Percentiles rank a stretch among this genome's conserved stretches.
Evolutionary conservation across 257 asterid species (phyloP).

Genomic region (Salvia splendens): DNA sequence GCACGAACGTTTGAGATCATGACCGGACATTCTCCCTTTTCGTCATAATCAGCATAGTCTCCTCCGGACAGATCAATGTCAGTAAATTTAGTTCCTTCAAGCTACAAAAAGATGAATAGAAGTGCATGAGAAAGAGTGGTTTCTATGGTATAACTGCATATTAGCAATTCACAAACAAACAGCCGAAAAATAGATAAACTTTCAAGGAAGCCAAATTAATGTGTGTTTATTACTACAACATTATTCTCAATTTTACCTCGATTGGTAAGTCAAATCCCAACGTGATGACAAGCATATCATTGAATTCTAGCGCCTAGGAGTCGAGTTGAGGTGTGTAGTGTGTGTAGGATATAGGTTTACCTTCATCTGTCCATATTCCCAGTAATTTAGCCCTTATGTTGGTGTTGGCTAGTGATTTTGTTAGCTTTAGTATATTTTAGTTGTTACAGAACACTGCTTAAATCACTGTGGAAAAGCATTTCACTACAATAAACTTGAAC

Average conservation of each 20-base stretch:
- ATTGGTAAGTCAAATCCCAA: neutral
- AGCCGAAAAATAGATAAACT: too few relatives aligned
- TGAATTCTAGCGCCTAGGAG: neutral
- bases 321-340: neutral
- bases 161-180: neutral
- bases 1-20: slow-evolving; percentile 81
- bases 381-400: neutral
- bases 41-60: slow-evolving; percentile 80
- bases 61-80: slow-evolving; percentile 76
- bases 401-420: neutral
- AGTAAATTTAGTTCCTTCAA: slow-evolving; percentile 67
- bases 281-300: neutral
- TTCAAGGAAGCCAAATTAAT: neutral
- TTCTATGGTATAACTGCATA: neutral
- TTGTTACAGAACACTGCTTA: slow-evolving; percentile 13
- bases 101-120: slow-evolving; percentile 36
- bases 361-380: neutral
- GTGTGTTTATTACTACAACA: too few relatives aligned
- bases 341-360: neutral
- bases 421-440: neutral
- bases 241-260: neutral
- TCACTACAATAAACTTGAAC: slow-evolving; percentile 5
- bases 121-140: neutral
- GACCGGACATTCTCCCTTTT: slow-evolving; percentile 90
- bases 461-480: neutral